A percentile compares a stretch with the other conserved stretches of the same genome.
These are phyloP conservation scores for Capsicum pubescens DNA, from an alignment of 257 asterid species.

Conservation along the genomic window DNA sequence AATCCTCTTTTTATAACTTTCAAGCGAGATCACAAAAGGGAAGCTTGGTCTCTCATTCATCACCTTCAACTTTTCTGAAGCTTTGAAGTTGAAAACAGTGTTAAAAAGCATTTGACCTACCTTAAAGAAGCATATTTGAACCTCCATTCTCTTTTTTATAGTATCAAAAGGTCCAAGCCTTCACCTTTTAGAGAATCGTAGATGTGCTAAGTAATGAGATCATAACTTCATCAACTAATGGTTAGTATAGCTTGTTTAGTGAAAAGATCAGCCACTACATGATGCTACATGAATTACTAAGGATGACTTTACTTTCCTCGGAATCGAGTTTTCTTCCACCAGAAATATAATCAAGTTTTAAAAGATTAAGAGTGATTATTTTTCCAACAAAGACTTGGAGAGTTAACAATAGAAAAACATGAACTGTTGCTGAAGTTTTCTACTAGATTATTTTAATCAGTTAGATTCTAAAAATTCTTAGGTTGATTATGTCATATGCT, in stretches of 20 bases:
- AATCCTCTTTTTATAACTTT: background rate
- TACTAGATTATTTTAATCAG: constrained; percentile 1
- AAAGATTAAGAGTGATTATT: background rate
- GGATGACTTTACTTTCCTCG: background rate
- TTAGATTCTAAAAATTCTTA: background rate
- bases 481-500: background rate
- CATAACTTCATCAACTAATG: background rate
- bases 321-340: background rate
- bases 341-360: background rate
- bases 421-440: background rate
- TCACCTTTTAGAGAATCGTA: background rate
- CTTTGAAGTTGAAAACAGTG: background rate
- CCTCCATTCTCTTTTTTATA: background rate
- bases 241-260: background rate
- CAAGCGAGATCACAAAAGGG: background rate
- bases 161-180: background rate
- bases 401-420: background rate
- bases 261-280: background rate
- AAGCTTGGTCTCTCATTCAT: background rate
- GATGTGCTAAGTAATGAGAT: background rate
- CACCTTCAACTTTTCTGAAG: background rate
- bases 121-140: constrained; percentile 2
- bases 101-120: background rate
- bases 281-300: background rate
- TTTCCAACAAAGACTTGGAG: constrained; percentile 7